A percentile compares a stretch with the other conserved stretches of the same genome.
Conservation (phyloP, 805 yeast species). For the Metschnikowia lochheadii region DNA sequence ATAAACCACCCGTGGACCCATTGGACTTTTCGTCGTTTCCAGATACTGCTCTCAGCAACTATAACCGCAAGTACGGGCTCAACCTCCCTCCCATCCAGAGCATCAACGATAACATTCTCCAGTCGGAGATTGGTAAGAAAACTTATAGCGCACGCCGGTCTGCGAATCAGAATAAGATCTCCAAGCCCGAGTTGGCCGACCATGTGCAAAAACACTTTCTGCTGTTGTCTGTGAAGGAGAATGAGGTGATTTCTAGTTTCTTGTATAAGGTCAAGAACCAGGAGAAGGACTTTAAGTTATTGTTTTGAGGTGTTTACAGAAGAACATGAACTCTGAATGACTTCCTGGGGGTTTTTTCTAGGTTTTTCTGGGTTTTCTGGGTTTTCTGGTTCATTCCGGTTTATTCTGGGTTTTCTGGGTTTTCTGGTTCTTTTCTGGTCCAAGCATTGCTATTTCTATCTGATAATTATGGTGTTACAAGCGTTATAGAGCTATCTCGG, state of each 20-base stretch:
- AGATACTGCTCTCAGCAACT: constrained; percentile 61
- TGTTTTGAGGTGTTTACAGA: constrained; percentile 20
- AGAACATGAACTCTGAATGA: neutral
- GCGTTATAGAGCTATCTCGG: no score
- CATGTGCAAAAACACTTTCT: constrained; percentile 68
- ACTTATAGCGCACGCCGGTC: constrained; percentile 38
- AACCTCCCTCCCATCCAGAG: constrained; percentile 59
- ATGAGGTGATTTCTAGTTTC: constrained; percentile 84
- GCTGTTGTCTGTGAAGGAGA: constrained; percentile 59
- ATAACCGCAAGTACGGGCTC: constrained; percentile 57
- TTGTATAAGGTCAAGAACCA: constrained; percentile 80
- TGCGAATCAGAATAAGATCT: constrained; percentile 38
- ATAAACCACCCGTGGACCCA: constrained; percentile 48
- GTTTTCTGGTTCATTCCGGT: no score
- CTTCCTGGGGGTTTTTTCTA: no score
- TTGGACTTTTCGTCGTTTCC: constrained; percentile 67
- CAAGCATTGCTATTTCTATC: no score
- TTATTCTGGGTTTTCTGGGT: no score
- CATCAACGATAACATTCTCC: constrained; percentile 63
- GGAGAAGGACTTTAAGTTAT: constrained; percentile 39
- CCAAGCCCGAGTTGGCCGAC: constrained; percentile 57
- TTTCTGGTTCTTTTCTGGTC: no score
- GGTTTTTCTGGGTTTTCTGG: no score
- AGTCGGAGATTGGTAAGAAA: constrained; percentile 68
- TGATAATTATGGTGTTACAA: no score